Evolutionary conservation across 2,329 filamentous ascomycete species (phyloP), one percentile per base, ranked within the genome.

Genomic region (Rhinocladiella mackenziei): DNA sequence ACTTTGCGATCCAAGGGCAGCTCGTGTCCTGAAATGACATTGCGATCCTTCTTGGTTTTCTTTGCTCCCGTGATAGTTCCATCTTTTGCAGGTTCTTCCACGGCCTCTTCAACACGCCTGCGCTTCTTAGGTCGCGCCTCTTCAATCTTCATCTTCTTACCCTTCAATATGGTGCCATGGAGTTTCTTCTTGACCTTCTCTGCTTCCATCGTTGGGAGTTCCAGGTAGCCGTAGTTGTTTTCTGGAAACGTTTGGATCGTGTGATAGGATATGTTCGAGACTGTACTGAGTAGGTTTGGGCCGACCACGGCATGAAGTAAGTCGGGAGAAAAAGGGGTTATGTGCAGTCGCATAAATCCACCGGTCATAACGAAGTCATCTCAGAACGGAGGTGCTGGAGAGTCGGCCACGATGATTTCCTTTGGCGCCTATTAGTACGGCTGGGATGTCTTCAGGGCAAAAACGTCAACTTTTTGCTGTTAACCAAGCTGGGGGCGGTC

Each of bases 151-250:
- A 97, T 79, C 66, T 95, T 97, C 48, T 75, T 74, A 6, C 92
- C 92, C 62, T 84, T 92, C 44, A 98, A 69, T 17, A 86, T 84
- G 2, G 84, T 78, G 22, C 91, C 91, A 71, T 95, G 86, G 37
- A 97, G 75, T 69, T 92, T 97, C 69, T 84, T 91, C 69, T 83
- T 88, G 41, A 97, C 68, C 65, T 89, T 94, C n/a, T 91, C 84
- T 7, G 91, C 92, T 54, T 94, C 89, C 66, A 80, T 78, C 2
- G 64, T 68, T 0, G 89, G 89, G 26, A 98, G 68, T 34, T 94
- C 89, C 48, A 97, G 73, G 68, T 86, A 98, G 43, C 91, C 92
- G 79, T 88, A 98, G 40, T 79, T 83, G 62, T 80, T 84, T 55
- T 98, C 92, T 10, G 91, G 91, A 53, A 94, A 95, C 1, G 89